Evolutionary conservation across 192 early-diverging fungal genomes (phyloP), one percentile per base, ranked within the genome.

Genomic region (Kappamyces sp.): DNA sequence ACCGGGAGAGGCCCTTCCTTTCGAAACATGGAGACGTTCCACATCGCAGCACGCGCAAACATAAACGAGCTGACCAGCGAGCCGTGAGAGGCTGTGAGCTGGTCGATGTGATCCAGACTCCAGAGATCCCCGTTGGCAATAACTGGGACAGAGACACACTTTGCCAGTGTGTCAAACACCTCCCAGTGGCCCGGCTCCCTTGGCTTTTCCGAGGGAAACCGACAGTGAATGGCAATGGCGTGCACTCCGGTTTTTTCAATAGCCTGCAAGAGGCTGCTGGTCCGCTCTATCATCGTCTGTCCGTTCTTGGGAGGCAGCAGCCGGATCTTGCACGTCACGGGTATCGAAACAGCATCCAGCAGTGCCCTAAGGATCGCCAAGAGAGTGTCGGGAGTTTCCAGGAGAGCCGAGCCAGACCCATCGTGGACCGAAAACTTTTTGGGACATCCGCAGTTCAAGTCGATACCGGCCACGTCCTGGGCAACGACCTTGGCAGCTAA

Each of bases 381-480:
- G 35, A 97, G 73, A 32, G 79, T 75, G 43, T 94, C 91, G 4
- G 91, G 94, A 39, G 93, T 76, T 9, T 83, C 71, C 53, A 99
- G 68, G 41, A 99, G 71, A 4, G 90, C 91, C 6, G 93, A 88
- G 12, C 94, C 96, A 94, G 97, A 97, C 34, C 91, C 89, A 29
- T 85, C 90, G 38, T 88, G 84, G 11, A 94, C 67, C 5, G 96
- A 99, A 60, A 99, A 99, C 61, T 84, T 80, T 62, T 96, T 97
- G 0, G 96, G 96, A 62, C 96, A 99, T 2, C 96, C 96, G 68
- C 96, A 99, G 73, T 99, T 99, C 48, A 99, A 64, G 69, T 98
- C 96, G 54, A 98, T 86, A 0, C 86, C 93, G 31, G 88, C 73
- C 2, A 92, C 88, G 74, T 99, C 94, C 67, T 14, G 77, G 78